phyloP scores from a whole-genome alignment of 306 rosid genomes.

The Castanea crenata region DNA sequence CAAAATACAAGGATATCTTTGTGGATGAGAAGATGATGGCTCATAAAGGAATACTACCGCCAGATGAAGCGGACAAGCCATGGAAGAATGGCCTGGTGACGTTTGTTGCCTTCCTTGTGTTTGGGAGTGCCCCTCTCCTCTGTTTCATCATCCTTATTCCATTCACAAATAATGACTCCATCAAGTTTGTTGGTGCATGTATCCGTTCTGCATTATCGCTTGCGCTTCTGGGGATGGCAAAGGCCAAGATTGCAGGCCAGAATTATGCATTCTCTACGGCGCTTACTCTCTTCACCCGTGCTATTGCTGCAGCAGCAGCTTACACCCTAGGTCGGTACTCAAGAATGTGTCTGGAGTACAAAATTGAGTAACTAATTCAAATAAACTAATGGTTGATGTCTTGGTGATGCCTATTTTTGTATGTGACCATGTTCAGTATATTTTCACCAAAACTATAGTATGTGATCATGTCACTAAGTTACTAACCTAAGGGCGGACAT shows the following conservation, averaged over 20 bases:
- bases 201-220: constrained; percentile 46
- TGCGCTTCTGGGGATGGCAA: constrained; percentile 46
- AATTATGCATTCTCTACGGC: constrained; percentile 35
- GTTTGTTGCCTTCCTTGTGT: constrained; percentile 44
- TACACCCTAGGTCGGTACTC: constrained; percentile 44
- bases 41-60: constrained; percentile 37
- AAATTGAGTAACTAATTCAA: constrained; percentile 2
- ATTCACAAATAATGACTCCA: constrained; percentile 37
- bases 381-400: no score
- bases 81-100: constrained; percentile 61
- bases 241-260: constrained; percentile 50
- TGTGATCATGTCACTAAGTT: no score
- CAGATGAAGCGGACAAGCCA: constrained; percentile 49
- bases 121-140: constrained; percentile 50
- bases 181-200: constrained; percentile 58
- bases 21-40: constrained; percentile 58
- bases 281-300: constrained; percentile 43
- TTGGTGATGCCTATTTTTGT: no score
- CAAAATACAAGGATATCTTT: constrained; percentile 50
- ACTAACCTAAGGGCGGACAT: no score
- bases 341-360: constrained; percentile 38
- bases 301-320: constrained; percentile 52
- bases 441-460: no score
- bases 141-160: constrained; percentile 62
- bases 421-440: no score